phyloP scores from a whole-genome alignment of 2,329 filamentous ascomycete genomes.

The Talaromyces sp. region DNA sequence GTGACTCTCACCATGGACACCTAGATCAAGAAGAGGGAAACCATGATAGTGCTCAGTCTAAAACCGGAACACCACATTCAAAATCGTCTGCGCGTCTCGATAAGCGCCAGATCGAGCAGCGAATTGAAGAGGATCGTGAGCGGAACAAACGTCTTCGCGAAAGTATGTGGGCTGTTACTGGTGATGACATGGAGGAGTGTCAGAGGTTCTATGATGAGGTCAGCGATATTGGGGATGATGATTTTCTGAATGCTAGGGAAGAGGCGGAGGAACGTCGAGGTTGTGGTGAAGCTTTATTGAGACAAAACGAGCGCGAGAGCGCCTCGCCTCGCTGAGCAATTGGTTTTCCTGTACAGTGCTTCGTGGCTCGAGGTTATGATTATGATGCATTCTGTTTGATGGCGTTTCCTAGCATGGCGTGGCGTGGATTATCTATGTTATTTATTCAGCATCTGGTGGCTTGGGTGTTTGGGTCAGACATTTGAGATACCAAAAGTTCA shows the following conservation, averaged over 20 bases:
- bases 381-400: background rate
- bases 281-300: background rate
- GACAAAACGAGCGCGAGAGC: background rate
- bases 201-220: slow-evolving; percentile 83
- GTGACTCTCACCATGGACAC: slow-evolving; percentile 67
- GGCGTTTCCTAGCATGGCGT: background rate
- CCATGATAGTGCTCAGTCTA: slow-evolving; percentile 29
- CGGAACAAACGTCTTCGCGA: slow-evolving; percentile 89
- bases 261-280: slow-evolving; percentile 59
- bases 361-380: background rate
- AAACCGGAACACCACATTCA: slow-evolving; percentile 30
- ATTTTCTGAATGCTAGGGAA: slow-evolving; percentile 74
- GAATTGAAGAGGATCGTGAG: slow-evolving; percentile 95
- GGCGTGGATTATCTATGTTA: background rate
- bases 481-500: slow-evolving; percentile 6
- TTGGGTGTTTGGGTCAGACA: background rate
- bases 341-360: background rate
- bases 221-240: slow-evolving; percentile 85
- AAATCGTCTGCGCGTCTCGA: slow-evolving; percentile 61
- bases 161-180: slow-evolving; percentile 85
- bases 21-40: slow-evolving; percentile 46
- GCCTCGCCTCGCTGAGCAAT: background rate
- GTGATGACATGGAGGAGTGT: slow-evolving; percentile 70
- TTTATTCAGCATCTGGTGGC: background rate
- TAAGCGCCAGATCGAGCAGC: slow-evolving; percentile 88